phyloP scores from a whole-genome alignment of 1,284 basidiomycete species.

The Earliella scabrosa region DNA sequence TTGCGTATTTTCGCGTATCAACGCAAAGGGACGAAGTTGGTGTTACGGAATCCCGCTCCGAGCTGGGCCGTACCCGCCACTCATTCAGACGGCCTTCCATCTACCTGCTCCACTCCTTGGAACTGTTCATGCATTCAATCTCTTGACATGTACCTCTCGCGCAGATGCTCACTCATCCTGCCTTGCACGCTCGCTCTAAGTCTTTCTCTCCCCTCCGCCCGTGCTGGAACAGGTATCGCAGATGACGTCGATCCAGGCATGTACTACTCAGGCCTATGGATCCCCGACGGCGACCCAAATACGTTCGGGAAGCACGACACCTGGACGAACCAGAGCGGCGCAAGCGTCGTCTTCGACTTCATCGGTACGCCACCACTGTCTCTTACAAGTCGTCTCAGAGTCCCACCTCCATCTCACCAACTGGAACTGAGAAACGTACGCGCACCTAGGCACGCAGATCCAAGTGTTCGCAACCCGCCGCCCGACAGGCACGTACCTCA shows the following conservation, averaged over 20 bases:
- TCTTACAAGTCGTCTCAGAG: no score
- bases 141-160: no score
- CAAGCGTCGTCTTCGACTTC: conserved; percentile 19
- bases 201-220: not conserved
- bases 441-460: not conserved
- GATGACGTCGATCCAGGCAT: conserved; percentile 14
- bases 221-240: not conserved
- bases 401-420: no score
- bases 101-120: no score
- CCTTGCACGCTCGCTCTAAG: not conserved
- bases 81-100: no score
- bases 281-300: conserved; percentile 16
- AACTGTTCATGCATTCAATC: no score
- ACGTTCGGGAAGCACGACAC: conserved; percentile 15
- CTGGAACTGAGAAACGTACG: no score
- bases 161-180: no score
- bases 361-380: conserved; percentile 7
- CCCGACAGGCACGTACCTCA: conserved; percentile 6
- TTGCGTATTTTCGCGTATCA: no score
- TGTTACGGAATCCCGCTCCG: no score
- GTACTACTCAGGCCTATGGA: conserved; percentile 19
- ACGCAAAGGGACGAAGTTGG: no score
- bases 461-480: conserved; percentile 9
- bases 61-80: no score
- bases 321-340: conserved; percentile 22